phyloP scores from a whole-genome alignment of 2,329 filamentous ascomycete genomes.

The Fusarium anguioides region DNA sequence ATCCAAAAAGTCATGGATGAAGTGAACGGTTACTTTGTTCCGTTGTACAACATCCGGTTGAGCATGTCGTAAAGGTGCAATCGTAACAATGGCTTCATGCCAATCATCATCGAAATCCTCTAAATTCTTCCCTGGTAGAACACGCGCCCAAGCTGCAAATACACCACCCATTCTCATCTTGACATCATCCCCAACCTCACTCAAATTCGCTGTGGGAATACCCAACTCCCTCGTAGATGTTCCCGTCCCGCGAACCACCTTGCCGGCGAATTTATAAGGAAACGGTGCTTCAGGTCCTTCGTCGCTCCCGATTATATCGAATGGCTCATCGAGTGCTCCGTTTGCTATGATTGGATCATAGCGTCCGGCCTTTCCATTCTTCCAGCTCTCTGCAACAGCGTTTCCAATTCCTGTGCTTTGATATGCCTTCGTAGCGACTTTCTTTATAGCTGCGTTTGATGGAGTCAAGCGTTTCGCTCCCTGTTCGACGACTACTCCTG shows the following conservation, averaged over 20 bases:
- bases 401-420: conserved; percentile 43
- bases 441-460: conserved; percentile 45
- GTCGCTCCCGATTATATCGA: conserved; percentile 59
- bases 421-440: conserved; percentile 56
- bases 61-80: conserved; percentile 62
- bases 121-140: conserved; percentile 50
- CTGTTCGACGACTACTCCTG: conserved; percentile 54
- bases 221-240: conserved; percentile 54
- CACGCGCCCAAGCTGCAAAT: conserved; percentile 72
- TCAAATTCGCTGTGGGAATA: conserved; percentile 66
- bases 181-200: conserved; percentile 63
- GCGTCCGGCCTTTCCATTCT: conserved; percentile 51
- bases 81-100: conserved; percentile 69
- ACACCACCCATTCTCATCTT: conserved; percentile 67
- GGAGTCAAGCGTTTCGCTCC: conserved; percentile 53
- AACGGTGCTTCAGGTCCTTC: conserved; percentile 64
- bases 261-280: conserved; percentile 63
- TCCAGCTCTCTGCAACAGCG: conserved; percentile 49
- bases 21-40: conserved; percentile 63
- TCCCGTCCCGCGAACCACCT: conserved; percentile 58
- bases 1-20: conserved; percentile 63
- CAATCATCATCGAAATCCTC: conserved; percentile 59
- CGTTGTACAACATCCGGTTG: conserved; percentile 59
- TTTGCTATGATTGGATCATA: conserved; percentile 53
- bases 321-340: conserved; percentile 47